These are phyloP conservation scores for Inga leiocalycina DNA, from an alignment of 306 rosid genomes.

Conservation along the genomic window DNA sequence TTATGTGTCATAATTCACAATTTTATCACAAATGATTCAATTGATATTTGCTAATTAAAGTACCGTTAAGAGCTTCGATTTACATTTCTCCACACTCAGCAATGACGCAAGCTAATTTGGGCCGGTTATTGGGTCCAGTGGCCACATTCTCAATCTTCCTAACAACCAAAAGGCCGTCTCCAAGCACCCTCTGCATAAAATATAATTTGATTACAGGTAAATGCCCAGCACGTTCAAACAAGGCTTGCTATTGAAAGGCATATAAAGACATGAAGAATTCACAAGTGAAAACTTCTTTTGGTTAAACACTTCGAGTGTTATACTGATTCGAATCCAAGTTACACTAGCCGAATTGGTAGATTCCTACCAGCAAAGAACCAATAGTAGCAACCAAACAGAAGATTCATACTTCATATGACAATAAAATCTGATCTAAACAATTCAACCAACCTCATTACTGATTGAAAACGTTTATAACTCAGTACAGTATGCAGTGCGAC, in stretches of 20 bases:
- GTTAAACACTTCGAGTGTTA: neutral
- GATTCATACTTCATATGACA: neutral
- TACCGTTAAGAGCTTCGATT: slow-evolving; percentile 30
- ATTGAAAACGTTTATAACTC: neutral
- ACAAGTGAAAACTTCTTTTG: neutral
- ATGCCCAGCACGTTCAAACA: slow-evolving; percentile 19
- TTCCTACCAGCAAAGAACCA: neutral
- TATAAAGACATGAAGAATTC: slow-evolving; percentile 9
- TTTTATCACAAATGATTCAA: slow-evolving; percentile 9
- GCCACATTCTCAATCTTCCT: slow-evolving; percentile 99
- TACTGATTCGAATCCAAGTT: neutral
- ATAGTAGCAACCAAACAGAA: neutral
- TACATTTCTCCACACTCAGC: slow-evolving; percentile 99
- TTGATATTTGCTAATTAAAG: neutral
- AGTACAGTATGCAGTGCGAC: neutral
- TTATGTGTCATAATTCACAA: slow-evolving; percentile 7
- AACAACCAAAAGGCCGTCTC: slow-evolving; percentile 96
- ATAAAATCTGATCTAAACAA: neutral
- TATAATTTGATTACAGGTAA: slow-evolving; percentile 8
- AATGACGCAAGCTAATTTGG: slow-evolving; percentile 78
- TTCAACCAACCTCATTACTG: neutral
- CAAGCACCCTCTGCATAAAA: slow-evolving; percentile 85
- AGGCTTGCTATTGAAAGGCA: neutral
- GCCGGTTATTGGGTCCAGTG: slow-evolving; percentile 88
- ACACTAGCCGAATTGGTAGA: neutral